A percentile compares a stretch with the other conserved stretches of the same genome.
These are phyloP conservation scores for Ichthyophthirius multifiliis DNA, from an alignment of 169 alveolate genomes.

Conservation along the genomic window DNA sequence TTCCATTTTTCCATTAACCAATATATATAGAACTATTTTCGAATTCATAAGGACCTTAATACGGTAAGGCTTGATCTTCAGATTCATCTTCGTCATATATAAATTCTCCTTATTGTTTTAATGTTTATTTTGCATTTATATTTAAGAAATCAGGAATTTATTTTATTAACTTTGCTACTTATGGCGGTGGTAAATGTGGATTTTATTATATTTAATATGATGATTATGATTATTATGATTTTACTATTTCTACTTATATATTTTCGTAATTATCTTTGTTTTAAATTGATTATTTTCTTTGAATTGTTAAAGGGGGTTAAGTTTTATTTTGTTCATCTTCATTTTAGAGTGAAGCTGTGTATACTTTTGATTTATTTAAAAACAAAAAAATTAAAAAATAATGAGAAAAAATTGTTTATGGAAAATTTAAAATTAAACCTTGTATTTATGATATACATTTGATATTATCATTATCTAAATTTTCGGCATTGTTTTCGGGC, in stretches of 20 bases:
- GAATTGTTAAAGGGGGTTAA: not conserved
- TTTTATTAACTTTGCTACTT: slow-evolving; percentile 2
- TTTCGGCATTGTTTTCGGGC: not conserved
- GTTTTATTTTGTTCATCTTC: not conserved
- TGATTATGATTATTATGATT: not conserved
- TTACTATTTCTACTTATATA: not conserved
- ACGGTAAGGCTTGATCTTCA: slow-evolving; percentile 21
- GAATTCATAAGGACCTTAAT: slow-evolving; percentile 35
- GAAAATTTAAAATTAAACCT: not conserved
- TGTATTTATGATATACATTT: not conserved
- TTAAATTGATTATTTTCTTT: not conserved
- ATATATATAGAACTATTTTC: slow-evolving; percentile 35
- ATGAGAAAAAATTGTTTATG: not conserved
- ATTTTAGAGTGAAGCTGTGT: not conserved
- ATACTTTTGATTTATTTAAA: not conserved
- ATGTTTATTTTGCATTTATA: slow-evolving; percentile 14
- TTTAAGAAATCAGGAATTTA: not conserved
- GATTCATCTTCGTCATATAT: slow-evolving; percentile 29
- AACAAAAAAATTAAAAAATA: not conserved
- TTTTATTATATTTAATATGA: not conserved
- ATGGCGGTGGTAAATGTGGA: not conserved
- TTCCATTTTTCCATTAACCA: slow-evolving; percentile 45
- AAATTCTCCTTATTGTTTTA: slow-evolving; percentile 10
- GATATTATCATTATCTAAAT: not conserved
- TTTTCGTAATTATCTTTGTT: not conserved